phyloP scores from a whole-genome alignment of 2,329 filamentous ascomycete species.

The Aotearoamyces nothofagi region DNA sequence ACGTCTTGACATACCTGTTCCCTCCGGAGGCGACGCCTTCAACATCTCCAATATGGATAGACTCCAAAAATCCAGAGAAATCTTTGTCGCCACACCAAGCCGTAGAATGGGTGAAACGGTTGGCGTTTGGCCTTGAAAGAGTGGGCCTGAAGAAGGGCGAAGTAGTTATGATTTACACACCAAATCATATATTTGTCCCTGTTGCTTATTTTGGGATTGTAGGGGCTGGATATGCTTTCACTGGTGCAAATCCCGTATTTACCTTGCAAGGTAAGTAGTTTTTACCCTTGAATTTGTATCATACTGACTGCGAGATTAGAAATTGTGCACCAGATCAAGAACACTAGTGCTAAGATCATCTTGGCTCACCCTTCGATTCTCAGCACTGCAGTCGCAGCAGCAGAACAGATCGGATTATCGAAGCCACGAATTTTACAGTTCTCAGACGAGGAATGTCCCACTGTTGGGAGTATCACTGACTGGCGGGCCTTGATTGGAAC shows the following conservation, averaged over 20 bases:
- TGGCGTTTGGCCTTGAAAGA: slow-evolving; percentile 31
- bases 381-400: slow-evolving; percentile 26
- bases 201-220: slow-evolving; percentile 37
- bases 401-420: slow-evolving; percentile 24
- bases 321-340: slow-evolving; percentile 33
- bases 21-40: slow-evolving; percentile 24
- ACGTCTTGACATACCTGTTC: slow-evolving; percentile 12
- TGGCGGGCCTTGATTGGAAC: slow-evolving; percentile 47
- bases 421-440: slow-evolving; percentile 30
- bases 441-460: slow-evolving; percentile 22
- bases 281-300: neutral
- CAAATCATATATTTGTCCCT: slow-evolving; percentile 39
- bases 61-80: slow-evolving; percentile 28
- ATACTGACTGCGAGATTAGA: slow-evolving; percentile 20
- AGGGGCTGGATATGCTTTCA: slow-evolving; percentile 36
- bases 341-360: slow-evolving; percentile 32
- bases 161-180: slow-evolving; percentile 35
- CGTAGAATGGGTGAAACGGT: slow-evolving; percentile 32
- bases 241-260: slow-evolving; percentile 35
- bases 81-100: slow-evolving; percentile 31
- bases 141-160: slow-evolving; percentile 31
- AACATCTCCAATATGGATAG: slow-evolving; percentile 35
- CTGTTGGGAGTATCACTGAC: slow-evolving; percentile 30
- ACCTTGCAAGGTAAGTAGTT: slow-evolving; percentile 26
- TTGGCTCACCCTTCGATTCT: slow-evolving; percentile 32